These are phyloP conservation scores for Durio zibethinus DNA, from an alignment of 345 rosid genomes.

Conservation along the genomic window DNA sequence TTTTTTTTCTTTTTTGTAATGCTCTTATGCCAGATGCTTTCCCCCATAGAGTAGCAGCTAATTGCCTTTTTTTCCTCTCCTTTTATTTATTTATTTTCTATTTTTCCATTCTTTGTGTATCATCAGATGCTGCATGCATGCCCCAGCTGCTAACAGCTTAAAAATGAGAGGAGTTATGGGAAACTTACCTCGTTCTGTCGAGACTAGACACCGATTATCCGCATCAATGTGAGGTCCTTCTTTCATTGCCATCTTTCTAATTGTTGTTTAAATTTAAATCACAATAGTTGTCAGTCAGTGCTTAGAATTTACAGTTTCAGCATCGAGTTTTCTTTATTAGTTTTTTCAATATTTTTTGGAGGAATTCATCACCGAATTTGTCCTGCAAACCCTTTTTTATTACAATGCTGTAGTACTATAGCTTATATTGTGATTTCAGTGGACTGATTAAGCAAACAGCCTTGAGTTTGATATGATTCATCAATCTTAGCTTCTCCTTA, in stretches of 20 bases:
- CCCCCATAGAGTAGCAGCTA: not conserved
- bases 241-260: not conserved
- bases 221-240: constrained; percentile 18
- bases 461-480: constrained; percentile 1
- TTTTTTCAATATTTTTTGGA: not conserved
- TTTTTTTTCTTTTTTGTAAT: not conserved
- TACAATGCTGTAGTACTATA: not conserved
- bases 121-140: constrained; percentile 6
- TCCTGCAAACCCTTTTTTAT: not conserved
- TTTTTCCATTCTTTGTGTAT: not conserved
- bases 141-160: not conserved
- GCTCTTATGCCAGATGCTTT: not conserved
- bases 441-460: not conserved
- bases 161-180: constrained; percentile 16
- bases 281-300: not conserved
- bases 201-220: constrained; percentile 12
- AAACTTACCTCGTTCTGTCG: constrained; percentile 6
- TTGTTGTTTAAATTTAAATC: not conserved
- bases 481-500: not conserved
- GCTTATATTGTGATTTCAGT: not conserved
- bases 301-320: not conserved
- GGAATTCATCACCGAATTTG: not conserved
- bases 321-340: not conserved
- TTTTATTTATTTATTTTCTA: too few relatives aligned
- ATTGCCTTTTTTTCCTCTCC: not conserved